Percentiles rank a stretch among this genome's conserved stretches.
Evolutionary conservation across 495 filamentous ascomycete genomes (phyloP).

Genomic region (Podospora pseudopauciseta): DNA sequence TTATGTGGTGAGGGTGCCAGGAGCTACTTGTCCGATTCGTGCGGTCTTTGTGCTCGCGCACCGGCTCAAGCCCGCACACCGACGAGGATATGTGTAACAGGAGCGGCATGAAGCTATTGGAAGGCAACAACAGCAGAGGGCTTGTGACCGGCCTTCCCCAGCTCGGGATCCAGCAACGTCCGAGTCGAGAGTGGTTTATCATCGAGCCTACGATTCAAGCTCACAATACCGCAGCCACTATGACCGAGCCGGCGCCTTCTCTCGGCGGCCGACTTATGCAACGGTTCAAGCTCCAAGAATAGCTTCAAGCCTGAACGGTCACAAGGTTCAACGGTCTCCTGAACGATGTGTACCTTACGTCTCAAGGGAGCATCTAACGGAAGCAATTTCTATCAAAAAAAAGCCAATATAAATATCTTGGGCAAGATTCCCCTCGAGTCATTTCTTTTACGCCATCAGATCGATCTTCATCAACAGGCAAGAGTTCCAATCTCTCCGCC

Average conservation of each 20-base stretch:
- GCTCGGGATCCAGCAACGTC: conserved; percentile 6
- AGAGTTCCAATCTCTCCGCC: neutral
- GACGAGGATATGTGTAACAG: neutral
- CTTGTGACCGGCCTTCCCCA: conserved; percentile 11
- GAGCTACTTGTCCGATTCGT: too few species aligned
- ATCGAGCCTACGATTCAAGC: neutral
- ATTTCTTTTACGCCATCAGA: neutral
- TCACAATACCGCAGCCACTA: neutral
- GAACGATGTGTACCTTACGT: neutral
- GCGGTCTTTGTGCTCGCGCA: neutral
- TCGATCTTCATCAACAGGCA: neutral
- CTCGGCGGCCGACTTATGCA: neutral
- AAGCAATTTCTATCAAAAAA: neutral
- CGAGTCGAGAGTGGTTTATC: neutral
- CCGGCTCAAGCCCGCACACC: neutral
- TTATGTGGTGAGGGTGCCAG: too few species aligned
- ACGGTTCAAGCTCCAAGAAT: neutral
- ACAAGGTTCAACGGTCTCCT: neutral
- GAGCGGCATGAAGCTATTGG: neutral
- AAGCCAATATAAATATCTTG: neutral
- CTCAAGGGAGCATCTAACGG: neutral
- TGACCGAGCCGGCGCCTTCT: neutral
- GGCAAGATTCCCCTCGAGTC: neutral
- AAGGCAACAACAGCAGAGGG: neutral
- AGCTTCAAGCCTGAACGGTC: neutral